Conservation (phyloP, 2,329 filamentous ascomycete species). For the Aphanocladium album region DNA sequence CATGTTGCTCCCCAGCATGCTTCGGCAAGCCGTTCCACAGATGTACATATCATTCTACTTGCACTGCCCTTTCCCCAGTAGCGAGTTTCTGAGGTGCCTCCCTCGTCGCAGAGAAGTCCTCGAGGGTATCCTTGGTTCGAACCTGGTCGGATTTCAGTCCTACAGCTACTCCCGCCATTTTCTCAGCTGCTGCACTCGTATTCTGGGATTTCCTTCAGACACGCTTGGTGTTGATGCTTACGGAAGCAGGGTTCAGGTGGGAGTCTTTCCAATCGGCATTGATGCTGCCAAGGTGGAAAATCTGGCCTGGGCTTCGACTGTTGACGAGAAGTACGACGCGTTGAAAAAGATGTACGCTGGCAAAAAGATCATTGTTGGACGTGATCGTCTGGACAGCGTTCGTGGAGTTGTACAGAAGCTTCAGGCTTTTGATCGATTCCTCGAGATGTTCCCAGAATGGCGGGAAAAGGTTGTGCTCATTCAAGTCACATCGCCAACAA, state of each 20-base stretch:
- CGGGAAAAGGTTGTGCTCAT: conserved; percentile 87
- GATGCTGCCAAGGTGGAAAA: conserved; percentile 76
- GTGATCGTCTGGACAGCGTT: conserved; percentile 89
- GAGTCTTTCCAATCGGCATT: conserved; percentile 92
- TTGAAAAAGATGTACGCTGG: conserved; percentile 76
- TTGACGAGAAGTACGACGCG: conserved; percentile 66
- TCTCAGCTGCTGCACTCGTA: conserved; percentile 84
- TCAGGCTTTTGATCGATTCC: conserved; percentile 87
- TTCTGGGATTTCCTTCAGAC: conserved; percentile 86
- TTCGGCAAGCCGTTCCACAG: conserved; percentile 79
- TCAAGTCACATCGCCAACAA: conserved; percentile 87
- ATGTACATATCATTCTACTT: conserved; percentile 95
- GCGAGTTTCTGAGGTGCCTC: conserved; percentile 87
- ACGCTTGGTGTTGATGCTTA: conserved; percentile 82
- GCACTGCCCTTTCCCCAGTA: conserved; percentile 91
- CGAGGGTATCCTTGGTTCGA: conserved; percentile 83
- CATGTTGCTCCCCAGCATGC: conserved; percentile 79
- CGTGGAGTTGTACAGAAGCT: conserved; percentile 94
- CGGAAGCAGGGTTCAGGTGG: conserved; percentile 81
- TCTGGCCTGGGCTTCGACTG: conserved; percentile 65
- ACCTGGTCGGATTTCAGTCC: conserved; percentile 92
- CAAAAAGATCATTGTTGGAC: conserved; percentile 91
- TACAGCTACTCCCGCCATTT: conserved; percentile 95
- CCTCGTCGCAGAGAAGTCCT: conserved; percentile 85
- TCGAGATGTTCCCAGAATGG: conserved; percentile 89